Base-by-base conservation (phyloP, 2,329 filamentous ascomycete species). In the Trichoderma cornu-damae region DNA sequence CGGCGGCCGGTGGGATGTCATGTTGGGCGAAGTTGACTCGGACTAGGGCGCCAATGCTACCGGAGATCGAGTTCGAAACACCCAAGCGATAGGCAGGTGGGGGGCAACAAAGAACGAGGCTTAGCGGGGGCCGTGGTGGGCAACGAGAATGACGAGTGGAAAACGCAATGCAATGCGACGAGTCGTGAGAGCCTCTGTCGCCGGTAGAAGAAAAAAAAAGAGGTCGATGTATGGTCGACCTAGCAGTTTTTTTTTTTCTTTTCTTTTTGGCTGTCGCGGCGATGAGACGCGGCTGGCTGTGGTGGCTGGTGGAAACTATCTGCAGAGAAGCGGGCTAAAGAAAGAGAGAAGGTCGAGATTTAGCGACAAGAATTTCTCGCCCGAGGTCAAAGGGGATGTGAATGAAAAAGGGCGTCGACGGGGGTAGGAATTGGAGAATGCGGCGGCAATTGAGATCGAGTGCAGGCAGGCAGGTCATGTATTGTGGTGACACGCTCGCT, bases 1-100 rank as follows among this genome's bases (percentile, higher is more conserved):
- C 75, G 92, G 89, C 75, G 92, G 89, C 80, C 92, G 84, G 79
- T 87, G 94, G 77, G 91, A 87, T 81, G 90, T 91, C 91, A 96
- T 96, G 58, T 63, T 71, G 63, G 61, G 61, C 53, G 42, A 58
- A 61, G 59, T 63, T 59, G 58, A 56, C 63, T 62, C 63, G 62
- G 64, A 64, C 63, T 64, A 64, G 64, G 47, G 58, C 63, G 63
- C 61, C 59, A 58, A 61, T 63, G 65, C 65, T 64, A 68, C 60
- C 64, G 63, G 55, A 61, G 40, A 57, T 64, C 61, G 55, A 62
- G 63, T 61, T 57, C 61, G 58, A 59, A 61, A 60, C 53, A 62
- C 61, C 60, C 57, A 51, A 59, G 58, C 59, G 58, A 61, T 64
- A 58, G 60, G 61, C 61, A 60, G 62, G 62, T 64, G 66, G 64